These are phyloP conservation scores for Penicillium psychrofluorescens DNA, from an alignment of 495 filamentous ascomycete species.

Conservation along the genomic window DNA sequence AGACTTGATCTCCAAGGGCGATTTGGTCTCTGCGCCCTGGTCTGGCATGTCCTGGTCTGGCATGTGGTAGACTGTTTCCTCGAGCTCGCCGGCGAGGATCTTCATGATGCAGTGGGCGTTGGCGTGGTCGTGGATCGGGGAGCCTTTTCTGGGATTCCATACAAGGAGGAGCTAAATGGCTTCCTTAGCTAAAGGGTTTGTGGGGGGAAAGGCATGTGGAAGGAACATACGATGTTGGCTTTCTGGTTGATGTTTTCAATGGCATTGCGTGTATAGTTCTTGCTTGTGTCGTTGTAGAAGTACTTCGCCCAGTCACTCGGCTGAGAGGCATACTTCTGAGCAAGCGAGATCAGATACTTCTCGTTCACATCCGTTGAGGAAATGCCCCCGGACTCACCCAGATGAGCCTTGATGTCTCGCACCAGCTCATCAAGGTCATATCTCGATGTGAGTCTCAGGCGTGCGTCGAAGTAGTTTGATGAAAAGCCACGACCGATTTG, in stretches of 20 bases:
- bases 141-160: slow-evolving; percentile 78
- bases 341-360: slow-evolving; percentile 22
- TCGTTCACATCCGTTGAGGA: slow-evolving; percentile 20
- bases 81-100: slow-evolving; percentile 48
- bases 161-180: slow-evolving; percentile 64
- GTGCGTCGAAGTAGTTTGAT: too few relatives aligned
- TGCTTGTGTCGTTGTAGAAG: slow-evolving; percentile 27
- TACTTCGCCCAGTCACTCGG: slow-evolving; percentile 26
- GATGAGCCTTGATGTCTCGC: slow-evolving; percentile 21
- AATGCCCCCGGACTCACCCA: slow-evolving; percentile 23
- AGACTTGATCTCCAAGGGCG: slow-evolving; percentile 18
- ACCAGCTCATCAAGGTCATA: slow-evolving; percentile 22
- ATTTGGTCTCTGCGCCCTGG: slow-evolving; percentile 6
- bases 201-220: too few relatives aligned
- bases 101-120: slow-evolving; percentile 70
- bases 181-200: not conserved
- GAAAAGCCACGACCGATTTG: too few relatives aligned
- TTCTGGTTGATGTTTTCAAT: slow-evolving; percentile 32
- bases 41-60: slow-evolving; percentile 55
- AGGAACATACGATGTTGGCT: slow-evolving; percentile 24
- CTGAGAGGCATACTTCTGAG: slow-evolving; percentile 24
- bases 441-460: slow-evolving; percentile 11
- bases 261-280: slow-evolving; percentile 32
- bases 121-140: slow-evolving; percentile 79
- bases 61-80: slow-evolving; percentile 67